A percentile compares a stretch with the other conserved stretches of the same genome.
Evolutionary conservation across 257 asterid genomes (phyloP).

Genomic region (Solanum clarkiae): DNA sequence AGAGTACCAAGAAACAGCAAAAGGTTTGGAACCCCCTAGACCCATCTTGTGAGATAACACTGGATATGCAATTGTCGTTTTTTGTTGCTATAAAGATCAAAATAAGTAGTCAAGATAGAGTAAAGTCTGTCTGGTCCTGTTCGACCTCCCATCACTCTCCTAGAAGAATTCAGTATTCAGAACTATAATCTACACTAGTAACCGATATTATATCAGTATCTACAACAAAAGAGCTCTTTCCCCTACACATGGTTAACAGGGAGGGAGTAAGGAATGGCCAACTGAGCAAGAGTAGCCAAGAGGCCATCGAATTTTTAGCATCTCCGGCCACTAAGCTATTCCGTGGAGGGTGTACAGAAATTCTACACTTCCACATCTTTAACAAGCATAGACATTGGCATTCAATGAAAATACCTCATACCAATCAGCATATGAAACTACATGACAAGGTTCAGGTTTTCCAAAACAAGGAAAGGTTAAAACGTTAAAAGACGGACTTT

Average conservation of each 20-base stretch:
- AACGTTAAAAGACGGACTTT: background rate
- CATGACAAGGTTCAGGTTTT: background rate
- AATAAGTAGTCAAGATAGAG: background rate
- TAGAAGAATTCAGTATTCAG: background rate
- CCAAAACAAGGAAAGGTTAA: background rate
- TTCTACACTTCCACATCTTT: background rate
- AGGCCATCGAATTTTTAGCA: background rate
- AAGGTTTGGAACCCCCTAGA: background rate
- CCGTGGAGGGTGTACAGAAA: background rate
- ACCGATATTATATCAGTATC: background rate
- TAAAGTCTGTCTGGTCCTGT: background rate
- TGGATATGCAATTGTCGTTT: background rate
- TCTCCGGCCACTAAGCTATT: background rate
- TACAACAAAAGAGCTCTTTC: background rate
- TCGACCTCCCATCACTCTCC: background rate
- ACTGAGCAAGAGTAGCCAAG: background rate
- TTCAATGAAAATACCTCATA: background rate
- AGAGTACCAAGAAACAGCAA: background rate
- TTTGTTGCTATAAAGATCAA: background rate
- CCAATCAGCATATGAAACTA: background rate
- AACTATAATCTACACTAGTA: background rate
- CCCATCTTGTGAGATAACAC: background rate
- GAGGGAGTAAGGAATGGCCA: background rate
- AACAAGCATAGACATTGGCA: background rate
- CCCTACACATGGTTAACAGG: background rate